phyloP scores from a whole-genome alignment of 352 stramenopile genomes.

The Globisporangium parvum region DNA sequence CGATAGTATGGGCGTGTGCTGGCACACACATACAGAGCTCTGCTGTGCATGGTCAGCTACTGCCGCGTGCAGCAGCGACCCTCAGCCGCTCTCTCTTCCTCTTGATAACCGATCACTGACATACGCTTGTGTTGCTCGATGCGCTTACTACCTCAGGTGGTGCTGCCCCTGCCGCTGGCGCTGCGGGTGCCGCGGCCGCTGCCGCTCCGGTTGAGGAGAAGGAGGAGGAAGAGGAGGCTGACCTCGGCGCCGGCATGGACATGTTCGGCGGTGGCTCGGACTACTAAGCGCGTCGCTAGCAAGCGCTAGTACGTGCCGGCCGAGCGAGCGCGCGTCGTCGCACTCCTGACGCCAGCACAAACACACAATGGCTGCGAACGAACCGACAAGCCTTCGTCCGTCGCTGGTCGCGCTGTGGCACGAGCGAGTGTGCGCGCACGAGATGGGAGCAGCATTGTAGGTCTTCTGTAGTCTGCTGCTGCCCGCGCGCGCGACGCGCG shows the following conservation, averaged over 20 bases:
- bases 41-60: neutral
- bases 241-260: conserved; percentile 80
- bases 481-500: conserved; percentile 5
- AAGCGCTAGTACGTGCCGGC: conserved; percentile 6
- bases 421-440: neutral
- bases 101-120: conserved; percentile 1
- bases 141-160: conserved; percentile 26
- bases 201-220: conserved; percentile 54
- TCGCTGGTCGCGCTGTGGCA: neutral
- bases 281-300: conserved; percentile 49
- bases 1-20: no score
- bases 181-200: conserved; percentile 37
- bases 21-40: no score
- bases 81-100: no score
- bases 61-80: no score
- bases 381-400: conserved; percentile 11
- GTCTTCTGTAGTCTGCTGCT: conserved; percentile 32
- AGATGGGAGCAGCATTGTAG: conserved; percentile 12
- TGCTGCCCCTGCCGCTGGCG: conserved; percentile 42
- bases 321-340: neutral
- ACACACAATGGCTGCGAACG: neutral
- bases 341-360: neutral
- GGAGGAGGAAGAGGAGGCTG: conserved; percentile 85
- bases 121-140: conserved; percentile 5
- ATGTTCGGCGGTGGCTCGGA: conserved; percentile 85